A percentile compares a stretch with the other conserved stretches of the same genome.
Conservation (phyloP, 768 basidiomycete species). For the Russula abietina region DNA sequence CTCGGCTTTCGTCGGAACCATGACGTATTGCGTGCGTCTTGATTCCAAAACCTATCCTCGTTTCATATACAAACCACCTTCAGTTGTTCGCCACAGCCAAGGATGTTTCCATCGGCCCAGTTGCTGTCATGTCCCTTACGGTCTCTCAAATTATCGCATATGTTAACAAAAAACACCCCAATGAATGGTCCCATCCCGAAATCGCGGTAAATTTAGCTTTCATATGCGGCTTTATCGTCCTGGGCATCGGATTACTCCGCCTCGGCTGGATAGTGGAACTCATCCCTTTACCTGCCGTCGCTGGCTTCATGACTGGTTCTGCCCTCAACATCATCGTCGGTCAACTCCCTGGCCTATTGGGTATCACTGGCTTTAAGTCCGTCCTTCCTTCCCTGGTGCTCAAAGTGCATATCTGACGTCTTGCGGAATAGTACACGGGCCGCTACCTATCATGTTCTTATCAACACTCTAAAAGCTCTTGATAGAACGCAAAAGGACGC, state of each 20-base stretch:
- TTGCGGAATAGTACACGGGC: slow-evolving; percentile 62
- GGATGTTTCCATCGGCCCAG: slow-evolving; percentile 98
- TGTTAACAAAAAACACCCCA: slow-evolving; percentile 49
- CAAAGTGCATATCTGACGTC: slow-evolving; percentile 8
- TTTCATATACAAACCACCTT: slow-evolving; percentile 1
- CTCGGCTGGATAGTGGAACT: slow-evolving; percentile 95
- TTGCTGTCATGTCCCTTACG: slow-evolving; percentile 95
- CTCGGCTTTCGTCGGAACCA: slow-evolving; percentile 84
- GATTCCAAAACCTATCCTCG: not conserved
- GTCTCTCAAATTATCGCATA: slow-evolving; percentile 72
- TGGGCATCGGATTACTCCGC: slow-evolving; percentile 82
- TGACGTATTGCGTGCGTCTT: slow-evolving; percentile 71
- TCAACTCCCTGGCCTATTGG: slow-evolving; percentile 87
- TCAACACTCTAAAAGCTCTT: slow-evolving; percentile 85
- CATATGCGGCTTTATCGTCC: slow-evolving; percentile 84
- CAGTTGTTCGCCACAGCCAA: slow-evolving; percentile 96
- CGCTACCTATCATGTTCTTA: slow-evolving; percentile 80
- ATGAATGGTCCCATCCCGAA: slow-evolving; percentile 55
- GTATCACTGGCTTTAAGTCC: slow-evolving; percentile 77
- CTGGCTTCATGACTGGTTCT: slow-evolving; percentile 96
- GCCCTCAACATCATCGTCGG: slow-evolving; percentile 86
- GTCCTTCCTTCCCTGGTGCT: slow-evolving; percentile 28
- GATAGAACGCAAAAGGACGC: slow-evolving; percentile 71
- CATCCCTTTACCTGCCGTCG: slow-evolving; percentile 79
- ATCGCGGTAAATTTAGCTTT: slow-evolving; percentile 86